phyloP scores from a whole-genome alignment of 768 basidiomycete genomes.

The Pulveroboletus sp. region DNA sequence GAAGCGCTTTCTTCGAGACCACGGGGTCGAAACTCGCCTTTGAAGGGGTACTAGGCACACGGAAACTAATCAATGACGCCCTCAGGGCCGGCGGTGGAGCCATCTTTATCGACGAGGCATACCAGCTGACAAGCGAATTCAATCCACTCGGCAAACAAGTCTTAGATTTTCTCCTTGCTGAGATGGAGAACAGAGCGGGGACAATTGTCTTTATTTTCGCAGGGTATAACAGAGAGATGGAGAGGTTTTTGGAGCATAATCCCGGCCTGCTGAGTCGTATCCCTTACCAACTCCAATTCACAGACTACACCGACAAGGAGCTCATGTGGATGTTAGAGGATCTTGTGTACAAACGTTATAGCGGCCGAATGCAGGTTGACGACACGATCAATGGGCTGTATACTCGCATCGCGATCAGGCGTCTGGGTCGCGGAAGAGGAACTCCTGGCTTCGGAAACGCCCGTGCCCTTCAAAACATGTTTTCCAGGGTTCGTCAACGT shows the following conservation, averaged over 20 bases:
- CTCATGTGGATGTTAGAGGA: constrained; percentile 50
- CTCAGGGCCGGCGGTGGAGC: constrained; percentile 56
- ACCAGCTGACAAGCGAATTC: constrained; percentile 53
- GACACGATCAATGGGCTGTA: constrained; percentile 53
- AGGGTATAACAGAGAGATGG: constrained; percentile 70
- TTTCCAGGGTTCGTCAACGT: constrained; percentile 43
- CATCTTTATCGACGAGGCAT: constrained; percentile 72
- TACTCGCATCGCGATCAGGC: constrained; percentile 49
- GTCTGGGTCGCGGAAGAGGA: constrained; percentile 56
- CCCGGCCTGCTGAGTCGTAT: constrained; percentile 66
- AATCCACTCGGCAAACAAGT: constrained; percentile 52
- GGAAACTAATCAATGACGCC: constrained; percentile 47
- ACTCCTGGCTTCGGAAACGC: constrained; percentile 65
- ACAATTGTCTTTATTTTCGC: constrained; percentile 67
- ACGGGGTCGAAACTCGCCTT: constrained; percentile 57
- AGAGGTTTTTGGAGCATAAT: constrained; percentile 74
- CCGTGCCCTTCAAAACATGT: constrained; percentile 52
- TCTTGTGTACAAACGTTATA: constrained; percentile 42
- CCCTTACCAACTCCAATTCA: constrained; percentile 54
- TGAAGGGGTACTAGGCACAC: constrained; percentile 50
- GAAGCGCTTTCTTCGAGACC: constrained; percentile 53
- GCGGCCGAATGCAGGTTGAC: constrained; percentile 52
- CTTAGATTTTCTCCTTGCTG: constrained; percentile 65
- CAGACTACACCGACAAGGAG: constrained; percentile 58
- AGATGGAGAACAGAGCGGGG: constrained; percentile 70